phyloP scores from a whole-genome alignment of 2,329 filamentous ascomycete genomes.

The Penicillium paneum region DNA sequence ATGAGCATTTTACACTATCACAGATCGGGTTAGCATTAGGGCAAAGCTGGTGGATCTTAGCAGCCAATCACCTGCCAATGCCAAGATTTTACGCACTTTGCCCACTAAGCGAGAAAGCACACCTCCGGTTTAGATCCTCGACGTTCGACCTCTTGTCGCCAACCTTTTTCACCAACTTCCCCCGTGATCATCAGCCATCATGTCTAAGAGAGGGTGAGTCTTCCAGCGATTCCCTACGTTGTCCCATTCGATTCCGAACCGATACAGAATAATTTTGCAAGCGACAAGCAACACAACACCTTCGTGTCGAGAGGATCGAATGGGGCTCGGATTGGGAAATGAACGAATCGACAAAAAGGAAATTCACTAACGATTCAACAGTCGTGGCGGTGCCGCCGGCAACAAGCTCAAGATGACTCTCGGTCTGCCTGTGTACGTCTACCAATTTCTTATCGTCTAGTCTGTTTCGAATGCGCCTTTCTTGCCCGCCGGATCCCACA shows the following conservation, averaged over 20 bases:
- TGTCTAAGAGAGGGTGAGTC: constrained; percentile 53
- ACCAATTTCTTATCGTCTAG: constrained; percentile 13
- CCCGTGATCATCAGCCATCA: constrained; percentile 45
- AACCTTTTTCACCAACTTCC: constrained; percentile 37
- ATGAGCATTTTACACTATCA: constrained; percentile 1
- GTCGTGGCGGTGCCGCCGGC: constrained; percentile 85
- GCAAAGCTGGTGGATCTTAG: constrained; percentile 21
- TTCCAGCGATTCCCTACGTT: constrained; percentile 12
- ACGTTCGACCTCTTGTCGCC: constrained; percentile 31
- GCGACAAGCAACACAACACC: constrained; percentile 5
- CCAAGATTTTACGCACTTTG: constrained; percentile 45
- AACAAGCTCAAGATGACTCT: constrained; percentile 99
- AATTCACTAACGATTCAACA: constrained; percentile 34
- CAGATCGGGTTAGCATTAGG: constrained; percentile 38
- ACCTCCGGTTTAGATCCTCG: constrained; percentile 23
- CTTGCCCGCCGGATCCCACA: constrained; percentile 11
- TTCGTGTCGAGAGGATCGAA: constrained; percentile 10
- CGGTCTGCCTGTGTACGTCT: constrained; percentile 97
- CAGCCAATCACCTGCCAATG: constrained; percentile 27
- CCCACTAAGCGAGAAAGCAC: constrained; percentile 47
- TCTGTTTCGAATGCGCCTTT: constrained; percentile 8
- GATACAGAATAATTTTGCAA: constrained; percentile 10
- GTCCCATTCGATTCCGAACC: constrained; percentile 16
- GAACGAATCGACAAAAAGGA: constrained; percentile 6
- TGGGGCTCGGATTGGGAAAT: constrained; percentile 4